Percentiles rank a stretch among this genome's conserved stretches.
phyloP scores from a whole-genome alignment of 2,329 filamentous ascomycete genomes.

The Colletotrichum musae region DNA sequence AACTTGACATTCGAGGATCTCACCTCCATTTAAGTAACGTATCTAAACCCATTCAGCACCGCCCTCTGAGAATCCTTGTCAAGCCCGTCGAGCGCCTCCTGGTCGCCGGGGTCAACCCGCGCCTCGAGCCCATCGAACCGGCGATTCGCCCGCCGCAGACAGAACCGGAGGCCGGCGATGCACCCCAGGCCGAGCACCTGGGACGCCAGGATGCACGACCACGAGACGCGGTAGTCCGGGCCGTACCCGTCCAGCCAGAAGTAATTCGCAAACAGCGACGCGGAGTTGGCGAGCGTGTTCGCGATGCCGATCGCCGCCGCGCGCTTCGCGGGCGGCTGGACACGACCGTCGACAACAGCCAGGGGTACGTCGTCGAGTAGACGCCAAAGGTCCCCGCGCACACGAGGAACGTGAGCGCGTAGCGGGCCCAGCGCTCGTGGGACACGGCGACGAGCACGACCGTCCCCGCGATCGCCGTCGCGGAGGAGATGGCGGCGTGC shows the following conservation, averaged over 20 bases:
- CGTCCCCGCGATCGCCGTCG: slow-evolving; percentile 21
- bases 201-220: slow-evolving; percentile 16
- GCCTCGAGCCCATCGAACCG: background rate
- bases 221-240: slow-evolving; percentile 35
- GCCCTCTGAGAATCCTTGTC: slow-evolving; percentile 17
- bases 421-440: slow-evolving; percentile 23
- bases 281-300: slow-evolving; percentile 43
- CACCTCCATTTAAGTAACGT: background rate
- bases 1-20: no score
- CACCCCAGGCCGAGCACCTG: slow-evolving; percentile 43
- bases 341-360: slow-evolving; percentile 43
- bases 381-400: slow-evolving; percentile 26
- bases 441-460: slow-evolving; percentile 13
- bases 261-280: slow-evolving; percentile 44
- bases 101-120: background rate
- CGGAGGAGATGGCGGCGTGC: slow-evolving; percentile 19
- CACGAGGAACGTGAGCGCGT: slow-evolving; percentile 42
- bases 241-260: slow-evolving; percentile 42
- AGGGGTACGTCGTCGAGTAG: slow-evolving; percentile 42
- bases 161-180: slow-evolving; percentile 42
- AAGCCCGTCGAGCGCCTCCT: background rate
- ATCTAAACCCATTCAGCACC: background rate
- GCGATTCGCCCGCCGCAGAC: slow-evolving; percentile 42
- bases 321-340: slow-evolving; percentile 40
- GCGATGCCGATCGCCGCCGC: slow-evolving; percentile 41